Base-by-base conservation (phyloP, 2,329 filamentous ascomycete genomes). In the Nemania abortiva region DNA sequence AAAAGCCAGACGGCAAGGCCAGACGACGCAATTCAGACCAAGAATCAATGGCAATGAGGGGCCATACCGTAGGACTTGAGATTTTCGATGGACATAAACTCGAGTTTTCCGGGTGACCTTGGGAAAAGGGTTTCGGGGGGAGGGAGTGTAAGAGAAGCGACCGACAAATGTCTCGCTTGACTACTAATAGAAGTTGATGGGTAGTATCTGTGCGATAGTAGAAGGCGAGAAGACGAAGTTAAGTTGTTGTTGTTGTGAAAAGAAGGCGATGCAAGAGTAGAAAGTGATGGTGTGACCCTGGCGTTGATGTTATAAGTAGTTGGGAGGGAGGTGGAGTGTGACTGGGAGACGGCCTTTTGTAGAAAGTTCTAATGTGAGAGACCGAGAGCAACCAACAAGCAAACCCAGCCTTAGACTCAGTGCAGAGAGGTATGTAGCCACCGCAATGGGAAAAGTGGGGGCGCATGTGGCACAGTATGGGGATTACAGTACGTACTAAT, bases 41-140 rank as follows among this genome's bases (percentile, higher is more conserved):
- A 54, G 20, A 27, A 50, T 20, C 10, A 20, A 50, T n/a, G 24
- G n/a, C 34, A 18, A 64, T 50, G 59, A 50, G 22, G n/a, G 15
- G 55, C 20, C 92, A 82, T 86, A 96, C 93, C 93, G 91, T 94
- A 94, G 88, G 91, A 91, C 90, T 96, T 96, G 86, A 97, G 92
- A 90, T 97, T 97, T 94, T 96, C 92, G 92, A 96, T 96, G 90
- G 93, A 96, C 93, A 96, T 96, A 95, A 94, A 95, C 91, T 92
- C 91, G 90, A 87, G 87, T 89, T 90, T 90, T 88, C 80, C 81
- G 86, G 87, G 84, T 84, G 77, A 81, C 82, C 78, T 81, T 84
- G 86, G 85, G 87, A 84, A 87, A 81, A 82, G 84, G 82, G 85
- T 84, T 82, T 75, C 81, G 70, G 77, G 77, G 75, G 70, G 74